These are phyloP conservation scores for Aurinia saxatilis DNA, from an alignment of 345 rosid species.

Conservation along the genomic window DNA sequence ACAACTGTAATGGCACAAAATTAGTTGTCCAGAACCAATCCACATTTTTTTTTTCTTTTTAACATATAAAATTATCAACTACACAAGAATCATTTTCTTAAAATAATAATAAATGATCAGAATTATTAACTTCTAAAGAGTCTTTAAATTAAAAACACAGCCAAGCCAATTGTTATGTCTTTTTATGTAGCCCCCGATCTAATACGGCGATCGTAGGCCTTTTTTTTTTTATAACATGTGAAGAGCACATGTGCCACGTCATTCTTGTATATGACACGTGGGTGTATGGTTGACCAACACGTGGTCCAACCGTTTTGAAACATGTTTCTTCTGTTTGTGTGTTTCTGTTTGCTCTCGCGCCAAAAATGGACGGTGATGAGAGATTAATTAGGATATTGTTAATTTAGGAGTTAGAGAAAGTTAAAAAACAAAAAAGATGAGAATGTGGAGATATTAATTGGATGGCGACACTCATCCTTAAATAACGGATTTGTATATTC, in stretches of 20 bases:
- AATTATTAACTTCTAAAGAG: background rate
- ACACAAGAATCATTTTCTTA: background rate
- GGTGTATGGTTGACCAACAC: background rate
- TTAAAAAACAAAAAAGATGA: conserved; percentile 12
- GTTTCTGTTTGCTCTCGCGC: conserved; percentile 4
- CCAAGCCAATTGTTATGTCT: conserved; percentile 16
- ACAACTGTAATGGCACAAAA: conserved; percentile 22
- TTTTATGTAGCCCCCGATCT: conserved; percentile 5
- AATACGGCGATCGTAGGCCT: conserved; percentile 22
- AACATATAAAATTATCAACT: background rate
- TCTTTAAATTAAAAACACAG: conserved; percentile 4
- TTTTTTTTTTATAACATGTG: conserved; percentile 3
- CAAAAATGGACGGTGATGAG: conserved; percentile 22
- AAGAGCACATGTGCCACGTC: conserved; percentile 5
- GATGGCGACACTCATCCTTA: conserved; percentile 31
- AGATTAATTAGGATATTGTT: conserved; percentile 3
- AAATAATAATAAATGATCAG: background rate
- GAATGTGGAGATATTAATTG: conserved; percentile 31
- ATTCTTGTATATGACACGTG: background rate
- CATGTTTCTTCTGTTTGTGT: conserved; percentile 25
- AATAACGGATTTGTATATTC: conserved; percentile 16
- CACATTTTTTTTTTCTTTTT: background rate
- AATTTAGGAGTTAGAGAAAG: conserved; percentile 3
- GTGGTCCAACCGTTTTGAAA: background rate
- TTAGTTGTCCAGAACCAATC: conserved; percentile 13